Conservation (phyloP, 805 yeast genomes). For the Kluyveromyces dobzhanskii region DNA sequence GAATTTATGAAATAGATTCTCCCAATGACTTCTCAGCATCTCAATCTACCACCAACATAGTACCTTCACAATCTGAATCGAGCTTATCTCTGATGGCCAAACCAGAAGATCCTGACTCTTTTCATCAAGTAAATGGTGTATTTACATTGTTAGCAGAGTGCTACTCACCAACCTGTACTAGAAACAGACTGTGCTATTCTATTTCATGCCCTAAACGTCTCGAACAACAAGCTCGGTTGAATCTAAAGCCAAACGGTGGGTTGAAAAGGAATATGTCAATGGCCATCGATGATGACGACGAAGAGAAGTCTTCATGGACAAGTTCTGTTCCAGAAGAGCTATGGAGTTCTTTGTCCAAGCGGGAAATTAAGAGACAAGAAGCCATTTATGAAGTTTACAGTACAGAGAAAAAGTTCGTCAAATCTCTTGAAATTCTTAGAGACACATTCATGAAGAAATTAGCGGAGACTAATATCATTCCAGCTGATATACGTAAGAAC, state of each 20-base stretch:
- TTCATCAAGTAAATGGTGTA: conserved; percentile 67
- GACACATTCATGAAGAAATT: conserved; percentile 93
- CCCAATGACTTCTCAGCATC: conserved; percentile 18
- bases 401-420: conserved; percentile 92
- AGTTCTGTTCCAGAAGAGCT: conserved; percentile 78
- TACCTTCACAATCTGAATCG: conserved; percentile 6
- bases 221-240: conserved; percentile 90
- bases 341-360: conserved; percentile 69
- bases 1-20: conserved; percentile 8
- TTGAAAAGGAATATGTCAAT: conserved; percentile 50
- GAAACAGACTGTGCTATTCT: conserved; percentile 82
- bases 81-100: conserved; percentile 11
- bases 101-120: conserved; percentile 17
- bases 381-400: conserved; percentile 88
- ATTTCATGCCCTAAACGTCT: conserved; percentile 93
- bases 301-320: conserved; percentile 85
- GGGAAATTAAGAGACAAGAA: conserved; percentile 89
- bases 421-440: conserved; percentile 84
- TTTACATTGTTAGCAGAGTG: conserved; percentile 90
- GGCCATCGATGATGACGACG: conserved; percentile 38
- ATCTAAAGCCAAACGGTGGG: conserved; percentile 82
- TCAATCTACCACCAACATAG: conserved; percentile 6
- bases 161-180: conserved; percentile 92
- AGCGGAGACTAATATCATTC: conserved; percentile 77
- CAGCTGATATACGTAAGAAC: conserved; percentile 81